These are phyloP conservation scores for Metarhizium robertsii DNA, from an alignment of 2,329 filamentous ascomycete species.

Conservation along the genomic window DNA sequence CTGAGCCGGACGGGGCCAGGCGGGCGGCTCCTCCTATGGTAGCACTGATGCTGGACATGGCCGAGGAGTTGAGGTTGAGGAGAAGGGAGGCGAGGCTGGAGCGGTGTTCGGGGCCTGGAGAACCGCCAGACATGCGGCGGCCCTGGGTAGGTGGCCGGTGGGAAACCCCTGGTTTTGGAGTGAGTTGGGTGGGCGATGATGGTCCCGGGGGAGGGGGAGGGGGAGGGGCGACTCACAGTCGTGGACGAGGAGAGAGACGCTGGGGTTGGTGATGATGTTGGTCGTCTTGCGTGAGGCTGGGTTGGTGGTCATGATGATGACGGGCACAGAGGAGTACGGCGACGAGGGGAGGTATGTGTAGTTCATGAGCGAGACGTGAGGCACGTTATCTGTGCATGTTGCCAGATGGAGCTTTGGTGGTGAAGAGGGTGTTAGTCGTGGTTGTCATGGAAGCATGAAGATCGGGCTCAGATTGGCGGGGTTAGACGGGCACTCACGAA, in stretches of 20 bases:
- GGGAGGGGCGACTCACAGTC: conserved; percentile 49
- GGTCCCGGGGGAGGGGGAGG: neutral
- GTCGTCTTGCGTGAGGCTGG: conserved; percentile 68
- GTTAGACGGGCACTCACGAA: conserved; percentile 54
- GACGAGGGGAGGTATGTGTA: conserved; percentile 90
- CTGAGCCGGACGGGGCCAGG: conserved; percentile 61
- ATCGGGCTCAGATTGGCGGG: neutral
- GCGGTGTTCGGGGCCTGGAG: conserved; percentile 52
- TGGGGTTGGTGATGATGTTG: conserved; percentile 76
- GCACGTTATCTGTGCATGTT: conserved; percentile 73
- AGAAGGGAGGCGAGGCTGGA: conserved; percentile 76
- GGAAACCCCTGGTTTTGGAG: conserved; percentile 58
- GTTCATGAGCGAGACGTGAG: conserved; percentile 96
- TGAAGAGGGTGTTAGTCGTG: neutral
- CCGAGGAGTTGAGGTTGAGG: conserved; percentile 83
- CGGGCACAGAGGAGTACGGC: conserved; percentile 58
- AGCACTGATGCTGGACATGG: conserved; percentile 78
- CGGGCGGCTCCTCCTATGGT: conserved; percentile 86
- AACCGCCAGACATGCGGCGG: conserved; percentile 49
- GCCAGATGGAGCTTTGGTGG: conserved; percentile 75
- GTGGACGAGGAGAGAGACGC: conserved; percentile 90
- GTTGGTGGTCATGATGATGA: conserved; percentile 91
- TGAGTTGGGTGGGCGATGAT: neutral
- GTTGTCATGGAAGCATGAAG: neutral
- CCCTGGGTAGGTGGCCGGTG: conserved; percentile 74